These are phyloP conservation scores for Pyronema omphalodes DNA, from an alignment of 495 filamentous ascomycete species.

Conservation along the genomic window DNA sequence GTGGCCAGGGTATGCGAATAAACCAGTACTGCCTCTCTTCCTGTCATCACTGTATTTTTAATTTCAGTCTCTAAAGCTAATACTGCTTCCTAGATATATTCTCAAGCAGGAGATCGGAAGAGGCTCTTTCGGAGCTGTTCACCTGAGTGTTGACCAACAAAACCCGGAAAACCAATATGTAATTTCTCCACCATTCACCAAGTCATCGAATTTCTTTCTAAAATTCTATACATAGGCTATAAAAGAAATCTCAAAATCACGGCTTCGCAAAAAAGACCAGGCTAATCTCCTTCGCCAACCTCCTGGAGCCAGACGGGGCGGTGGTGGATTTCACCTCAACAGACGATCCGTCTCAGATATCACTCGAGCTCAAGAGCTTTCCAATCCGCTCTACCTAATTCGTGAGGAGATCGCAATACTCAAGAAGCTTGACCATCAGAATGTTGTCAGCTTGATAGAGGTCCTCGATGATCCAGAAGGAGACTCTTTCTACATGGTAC, in stretches of 20 bases:
- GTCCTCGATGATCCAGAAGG: constrained; percentile 90
- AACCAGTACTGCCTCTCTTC: constrained; percentile 14
- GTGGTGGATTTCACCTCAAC: neutral
- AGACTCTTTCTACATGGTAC: constrained; percentile 92
- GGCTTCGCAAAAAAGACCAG: constrained; percentile 79
- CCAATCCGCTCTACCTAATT: constrained; percentile 72
- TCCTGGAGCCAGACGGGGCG: constrained; percentile 35
- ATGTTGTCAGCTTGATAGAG: constrained; percentile 81
- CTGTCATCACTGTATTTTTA: neutral
- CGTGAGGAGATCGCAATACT: constrained; percentile 96
- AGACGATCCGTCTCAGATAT: constrained; percentile 25
- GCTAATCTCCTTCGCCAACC: constrained; percentile 70
- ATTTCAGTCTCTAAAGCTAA: neutral
- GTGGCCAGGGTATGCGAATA: constrained; percentile 34
- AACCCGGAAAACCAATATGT: constrained; percentile 71
- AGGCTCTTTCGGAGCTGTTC: constrained; percentile 87
- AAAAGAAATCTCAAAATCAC: constrained; percentile 92
- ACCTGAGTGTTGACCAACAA: constrained; percentile 72
- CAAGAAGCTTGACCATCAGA: constrained; percentile 92
- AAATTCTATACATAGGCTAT: constrained; percentile 43
- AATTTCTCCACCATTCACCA: constrained; percentile 14
- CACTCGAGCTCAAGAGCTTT: constrained; percentile 37
- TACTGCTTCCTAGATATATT: constrained; percentile 43
- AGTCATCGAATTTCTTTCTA: neutral
- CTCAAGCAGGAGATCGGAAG: constrained; percentile 92